Evolutionary conservation across 2,329 filamentous ascomycete genomes (phyloP), one percentile per base, ranked within the genome.

Genomic region (Basipetospora chlamydospora): DNA sequence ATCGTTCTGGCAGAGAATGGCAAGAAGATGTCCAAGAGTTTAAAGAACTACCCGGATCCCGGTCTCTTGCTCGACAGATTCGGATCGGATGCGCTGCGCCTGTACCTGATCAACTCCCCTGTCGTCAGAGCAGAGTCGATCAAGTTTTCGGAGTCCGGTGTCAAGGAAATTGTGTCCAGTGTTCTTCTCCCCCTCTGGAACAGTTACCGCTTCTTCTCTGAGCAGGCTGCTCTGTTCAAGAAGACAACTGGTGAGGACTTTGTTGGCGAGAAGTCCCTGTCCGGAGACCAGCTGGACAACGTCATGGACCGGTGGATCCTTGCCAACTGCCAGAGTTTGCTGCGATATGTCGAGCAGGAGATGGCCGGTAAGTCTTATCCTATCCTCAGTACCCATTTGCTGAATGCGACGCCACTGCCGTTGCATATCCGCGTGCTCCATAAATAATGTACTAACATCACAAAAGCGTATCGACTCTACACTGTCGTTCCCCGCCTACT

Each of bases 261-360:
- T 39, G 40, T 42, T 5, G 32, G 18, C 6, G 37, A 33, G 28
- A 35, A 40, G 29, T 25, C 41, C 21, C 29, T 44, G 12, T 40
- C 41, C 5, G 44, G 45, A 15, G 38, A 42, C 16, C 37, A 35
- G 6, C 28, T 48, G 26, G 40, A 22, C 21, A 50, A 49, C 48
- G 85, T 95, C 40, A 93, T 96, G 80, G 88, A 96, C 54, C 74
- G 79, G 42, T 96, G 88, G 88, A 90, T 96, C 47, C 61, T 96
- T 51, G 88, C 88, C 42, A 85, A 80, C 47, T 92, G 83, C 49
- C 88, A 96, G 57, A 92, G 83, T 49, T 66, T 96, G 46, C 67
- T 96, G 40, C 77, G 86, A 49, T 95, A 90, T 52, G 84, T 95
- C 37, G 88, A 96, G 53, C 67, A 82, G 48, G 88, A 96, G 60